These are phyloP conservation scores for Pichia scutulata DNA, from an alignment of 805 yeast genomes.

Conservation along the genomic window DNA sequence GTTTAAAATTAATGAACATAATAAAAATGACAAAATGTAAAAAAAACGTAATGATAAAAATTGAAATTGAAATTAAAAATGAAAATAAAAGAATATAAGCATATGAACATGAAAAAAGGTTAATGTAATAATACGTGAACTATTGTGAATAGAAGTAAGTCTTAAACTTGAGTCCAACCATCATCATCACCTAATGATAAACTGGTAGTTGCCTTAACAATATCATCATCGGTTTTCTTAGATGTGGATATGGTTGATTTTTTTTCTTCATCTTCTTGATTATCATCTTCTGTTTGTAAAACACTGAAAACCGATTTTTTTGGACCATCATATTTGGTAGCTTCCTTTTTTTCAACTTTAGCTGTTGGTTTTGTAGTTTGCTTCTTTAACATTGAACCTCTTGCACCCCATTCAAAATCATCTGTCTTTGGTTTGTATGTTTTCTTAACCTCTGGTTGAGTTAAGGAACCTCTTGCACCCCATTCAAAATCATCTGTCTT, in stretches of 20 bases:
- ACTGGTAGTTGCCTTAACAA: slow-evolving; percentile 31
- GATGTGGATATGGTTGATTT: slow-evolving; percentile 12
- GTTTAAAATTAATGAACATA: not conserved
- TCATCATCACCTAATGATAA: slow-evolving; percentile 32
- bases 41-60: not conserved
- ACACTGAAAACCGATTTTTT: slow-evolving; percentile 43
- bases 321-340: slow-evolving; percentile 23
- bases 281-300: slow-evolving; percentile 43
- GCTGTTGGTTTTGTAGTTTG: not conserved
- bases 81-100: not conserved
- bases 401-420: slow-evolving; percentile 38
- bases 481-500: slow-evolving; percentile 34
- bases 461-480: slow-evolving; percentile 34
- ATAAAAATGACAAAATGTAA: not conserved
- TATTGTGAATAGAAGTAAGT: not conserved
- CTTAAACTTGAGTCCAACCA: slow-evolving; percentile 30
- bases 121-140: not conserved
- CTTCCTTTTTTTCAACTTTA: slow-evolving; percentile 3
- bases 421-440: slow-evolving; percentile 24
- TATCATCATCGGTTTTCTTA: slow-evolving; percentile 17
- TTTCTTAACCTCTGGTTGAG: slow-evolving; percentile 27
- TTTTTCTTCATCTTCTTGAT: slow-evolving; percentile 34
- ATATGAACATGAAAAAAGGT: not conserved
- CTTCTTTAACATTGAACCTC: slow-evolving; percentile 10
- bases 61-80: not conserved